These are phyloP conservation scores for Haplographium delicatum DNA, from an alignment of 495 filamentous ascomycete genomes.

Conservation along the genomic window DNA sequence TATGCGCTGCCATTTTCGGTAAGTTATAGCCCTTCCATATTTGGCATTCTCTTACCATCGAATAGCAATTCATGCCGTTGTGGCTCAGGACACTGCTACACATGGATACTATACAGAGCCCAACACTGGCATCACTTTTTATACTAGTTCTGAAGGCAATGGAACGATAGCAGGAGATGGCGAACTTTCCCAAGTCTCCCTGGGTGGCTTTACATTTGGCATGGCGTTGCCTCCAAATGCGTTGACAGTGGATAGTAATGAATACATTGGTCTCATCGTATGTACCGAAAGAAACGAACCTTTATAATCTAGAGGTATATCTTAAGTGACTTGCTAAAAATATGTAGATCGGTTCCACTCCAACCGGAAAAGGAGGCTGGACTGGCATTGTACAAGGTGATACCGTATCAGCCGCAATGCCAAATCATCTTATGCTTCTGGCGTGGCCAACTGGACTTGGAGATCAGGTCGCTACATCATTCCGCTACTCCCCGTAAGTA, in stretches of 20 bases:
- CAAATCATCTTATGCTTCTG: constrained; percentile 50
- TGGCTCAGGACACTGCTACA: constrained; percentile 19
- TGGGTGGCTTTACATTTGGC: constrained; percentile 46
- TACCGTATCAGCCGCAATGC: constrained; percentile 53
- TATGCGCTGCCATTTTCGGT: constrained; percentile 14
- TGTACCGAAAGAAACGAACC: constrained; percentile 23
- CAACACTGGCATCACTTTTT: constrained; percentile 23
- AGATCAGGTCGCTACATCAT: constrained; percentile 45
- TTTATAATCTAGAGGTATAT: constrained; percentile 17
- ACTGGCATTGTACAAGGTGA: constrained; percentile 40
- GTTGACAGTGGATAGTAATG: constrained; percentile 42
- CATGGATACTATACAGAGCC: constrained; percentile 23
- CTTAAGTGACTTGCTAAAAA: too few species aligned
- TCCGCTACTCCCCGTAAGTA: constrained; percentile 44
- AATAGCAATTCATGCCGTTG: constrained; percentile 9
- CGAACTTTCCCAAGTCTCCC: constrained; percentile 2
- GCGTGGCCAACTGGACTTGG: constrained; percentile 43
- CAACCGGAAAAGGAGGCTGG: constrained; percentile 44
- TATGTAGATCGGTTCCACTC: constrained; percentile 23
- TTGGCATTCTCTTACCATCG: not conserved
- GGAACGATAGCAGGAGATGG: constrained; percentile 12
- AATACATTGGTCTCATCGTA: constrained; percentile 56
- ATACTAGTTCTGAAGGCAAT: constrained; percentile 18
- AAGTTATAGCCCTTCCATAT: not conserved
- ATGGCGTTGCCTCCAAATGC: constrained; percentile 47